These are phyloP conservation scores for Lippia alba DNA, from an alignment of 305 asterid genomes.

Conservation along the genomic window DNA sequence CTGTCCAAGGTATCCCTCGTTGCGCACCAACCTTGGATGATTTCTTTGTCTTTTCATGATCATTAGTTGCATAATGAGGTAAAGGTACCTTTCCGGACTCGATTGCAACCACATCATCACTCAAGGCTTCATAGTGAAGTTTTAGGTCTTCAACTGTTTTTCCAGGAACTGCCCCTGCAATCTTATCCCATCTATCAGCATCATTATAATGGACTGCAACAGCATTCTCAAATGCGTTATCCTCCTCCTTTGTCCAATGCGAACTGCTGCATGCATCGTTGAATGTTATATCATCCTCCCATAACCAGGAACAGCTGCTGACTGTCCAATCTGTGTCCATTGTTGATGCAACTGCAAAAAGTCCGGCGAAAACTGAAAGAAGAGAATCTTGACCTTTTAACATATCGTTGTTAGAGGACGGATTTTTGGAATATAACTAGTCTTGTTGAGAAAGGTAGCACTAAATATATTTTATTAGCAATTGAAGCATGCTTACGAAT, in stretches of 20 bases:
- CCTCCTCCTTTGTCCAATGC: conserved; percentile 37
- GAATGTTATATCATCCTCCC: conserved; percentile 27
- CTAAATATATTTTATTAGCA: conserved; percentile 1
- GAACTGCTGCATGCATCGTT: conserved; percentile 21
- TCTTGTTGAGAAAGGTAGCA: conserved; percentile 10
- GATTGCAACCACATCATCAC: conserved; percentile 26
- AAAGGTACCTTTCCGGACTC: conserved; percentile 30
- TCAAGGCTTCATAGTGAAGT: conserved; percentile 35
- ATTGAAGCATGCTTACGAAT: not conserved
- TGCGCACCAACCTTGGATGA: conserved; percentile 1
- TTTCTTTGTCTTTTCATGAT: conserved; percentile 16
- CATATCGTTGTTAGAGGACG: not conserved
- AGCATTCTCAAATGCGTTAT: conserved; percentile 38
- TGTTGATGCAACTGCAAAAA: conserved; percentile 23
- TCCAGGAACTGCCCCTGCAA: conserved; percentile 33
- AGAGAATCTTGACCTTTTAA: conserved; percentile 8
- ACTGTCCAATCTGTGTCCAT: conserved; percentile 35
- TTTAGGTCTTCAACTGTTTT: conserved; percentile 36
- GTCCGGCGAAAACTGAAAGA: conserved; percentile 5
- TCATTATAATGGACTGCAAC: conserved; percentile 19
- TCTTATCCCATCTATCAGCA: conserved; percentile 31
- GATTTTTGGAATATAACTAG: not conserved
- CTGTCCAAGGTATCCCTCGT: conserved; percentile 40
- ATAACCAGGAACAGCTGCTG: conserved; percentile 29
- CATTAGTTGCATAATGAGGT: conserved; percentile 27